These are phyloP conservation scores for Hygrophoropsis aurantiaca DNA, from an alignment of 768 basidiomycete genomes.

Conservation along the genomic window DNA sequence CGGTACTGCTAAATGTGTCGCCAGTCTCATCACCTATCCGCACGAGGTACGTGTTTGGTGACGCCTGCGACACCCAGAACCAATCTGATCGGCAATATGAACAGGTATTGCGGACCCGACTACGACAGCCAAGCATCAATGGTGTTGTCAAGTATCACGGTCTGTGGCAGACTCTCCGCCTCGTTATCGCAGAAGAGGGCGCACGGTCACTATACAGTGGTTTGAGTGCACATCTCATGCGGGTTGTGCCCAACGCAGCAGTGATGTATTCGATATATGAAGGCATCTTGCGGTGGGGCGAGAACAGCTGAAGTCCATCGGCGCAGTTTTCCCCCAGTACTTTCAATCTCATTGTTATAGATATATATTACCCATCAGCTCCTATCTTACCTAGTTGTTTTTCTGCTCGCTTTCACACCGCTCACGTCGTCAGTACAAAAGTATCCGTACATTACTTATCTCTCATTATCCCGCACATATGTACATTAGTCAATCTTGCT, in stretches of 20 bases:
- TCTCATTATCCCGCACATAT: conserved; percentile 9
- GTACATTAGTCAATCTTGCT: conserved; percentile 19
- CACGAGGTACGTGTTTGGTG: conserved; percentile 76
- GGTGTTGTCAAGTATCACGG: conserved; percentile 84
- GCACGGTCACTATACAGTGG: conserved; percentile 85
- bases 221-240: conserved; percentile 91
- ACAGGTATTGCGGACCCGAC: conserved; percentile 87
- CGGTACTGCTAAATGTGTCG: conserved; percentile 90
- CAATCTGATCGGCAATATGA: conserved; percentile 4
- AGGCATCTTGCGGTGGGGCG: conserved; percentile 65
- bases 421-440: neutral
- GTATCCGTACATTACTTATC: conserved; percentile 12
- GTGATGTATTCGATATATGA: conserved; percentile 98
- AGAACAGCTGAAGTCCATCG: neutral
- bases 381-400: neutral
- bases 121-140: conserved; percentile 83
- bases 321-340: neutral
- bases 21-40: conserved; percentile 94
- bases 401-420: neutral
- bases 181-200: conserved; percentile 90
- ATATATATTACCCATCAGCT: conserved; percentile 14
- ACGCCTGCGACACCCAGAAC: neutral
- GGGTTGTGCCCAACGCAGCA: conserved; percentile 95
- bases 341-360: conserved; percentile 1
- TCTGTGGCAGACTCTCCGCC: conserved; percentile 76